Percentiles rank a stretch among this genome's conserved stretches.
These are phyloP conservation scores for Spathaspora sp. DNA, from an alignment of 805 yeast genomes.

Conservation along the genomic window DNA sequence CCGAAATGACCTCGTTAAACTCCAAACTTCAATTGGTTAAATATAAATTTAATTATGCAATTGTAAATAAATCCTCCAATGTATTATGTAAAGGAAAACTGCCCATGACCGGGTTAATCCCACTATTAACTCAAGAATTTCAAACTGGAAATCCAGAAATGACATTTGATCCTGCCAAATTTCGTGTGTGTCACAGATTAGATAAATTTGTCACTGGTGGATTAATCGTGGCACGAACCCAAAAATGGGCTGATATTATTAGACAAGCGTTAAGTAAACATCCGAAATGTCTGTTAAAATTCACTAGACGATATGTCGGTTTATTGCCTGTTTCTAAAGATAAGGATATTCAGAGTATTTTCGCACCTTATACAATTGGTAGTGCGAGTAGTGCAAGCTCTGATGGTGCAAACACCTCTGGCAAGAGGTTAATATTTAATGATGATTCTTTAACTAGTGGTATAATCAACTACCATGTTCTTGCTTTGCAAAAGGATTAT, in stretches of 20 bases:
- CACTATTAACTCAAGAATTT: background rate
- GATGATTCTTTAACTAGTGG: slow-evolving; percentile 9
- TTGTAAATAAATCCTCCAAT: slow-evolving; percentile 21
- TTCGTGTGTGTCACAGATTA: slow-evolving; percentile 17
- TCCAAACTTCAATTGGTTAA: slow-evolving; percentile 9
- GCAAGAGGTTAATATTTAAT: slow-evolving; percentile 7
- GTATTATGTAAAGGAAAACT: slow-evolving; percentile 17
- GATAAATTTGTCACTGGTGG: slow-evolving; percentile 24
- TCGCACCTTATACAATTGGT: background rate
- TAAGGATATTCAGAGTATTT: background rate
- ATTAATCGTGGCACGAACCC: slow-evolving; percentile 15
- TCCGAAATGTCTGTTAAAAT: slow-evolving; percentile 1
- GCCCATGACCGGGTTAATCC: background rate
- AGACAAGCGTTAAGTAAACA: slow-evolving; percentile 7
- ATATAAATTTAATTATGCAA: slow-evolving; percentile 14
- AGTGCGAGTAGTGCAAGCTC: background rate
- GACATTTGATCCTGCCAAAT: slow-evolving; percentile 2
- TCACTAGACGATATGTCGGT: slow-evolving; percentile 16
- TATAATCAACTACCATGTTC: slow-evolving; percentile 11
- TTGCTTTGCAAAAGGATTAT: slow-evolving; percentile 7
- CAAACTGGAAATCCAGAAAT: background rate
- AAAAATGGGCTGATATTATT: slow-evolving; percentile 11
- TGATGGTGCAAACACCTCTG: too few species aligned
- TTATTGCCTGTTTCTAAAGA: slow-evolving; percentile 6
- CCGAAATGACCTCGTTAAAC: background rate